phyloP scores from a whole-genome alignment of 2,329 filamentous ascomycete species.

The Aspergillus latus region DNA sequence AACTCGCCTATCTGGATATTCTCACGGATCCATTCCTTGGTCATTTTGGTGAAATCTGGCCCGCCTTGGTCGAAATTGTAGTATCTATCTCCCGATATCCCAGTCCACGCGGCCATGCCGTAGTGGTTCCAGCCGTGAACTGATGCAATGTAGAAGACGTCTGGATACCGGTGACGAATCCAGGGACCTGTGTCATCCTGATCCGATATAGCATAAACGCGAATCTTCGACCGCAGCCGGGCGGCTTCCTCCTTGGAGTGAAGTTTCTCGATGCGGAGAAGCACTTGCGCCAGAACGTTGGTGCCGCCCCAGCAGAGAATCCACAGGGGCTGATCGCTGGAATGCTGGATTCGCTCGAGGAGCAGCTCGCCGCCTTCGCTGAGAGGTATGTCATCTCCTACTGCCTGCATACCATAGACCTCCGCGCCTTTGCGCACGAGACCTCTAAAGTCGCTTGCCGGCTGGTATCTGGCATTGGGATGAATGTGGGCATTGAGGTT shows the following conservation, averaged over 20 bases:
- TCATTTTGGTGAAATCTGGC: slow-evolving; percentile 50
- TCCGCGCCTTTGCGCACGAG: slow-evolving; percentile 23
- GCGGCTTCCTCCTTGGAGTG: slow-evolving; percentile 31
- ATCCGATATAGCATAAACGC: slow-evolving; percentile 59
- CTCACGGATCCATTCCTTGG: slow-evolving; percentile 53
- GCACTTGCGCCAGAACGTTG: slow-evolving; percentile 53
- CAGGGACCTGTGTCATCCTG: slow-evolving; percentile 59
- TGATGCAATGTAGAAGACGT: slow-evolving; percentile 57
- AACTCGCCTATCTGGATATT: slow-evolving; percentile 55
- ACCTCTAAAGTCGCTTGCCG: slow-evolving; percentile 35
- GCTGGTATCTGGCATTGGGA: slow-evolving; percentile 44
- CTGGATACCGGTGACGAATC: slow-evolving; percentile 55
- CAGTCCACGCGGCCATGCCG: slow-evolving; percentile 54
- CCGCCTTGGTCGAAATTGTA: slow-evolving; percentile 51
- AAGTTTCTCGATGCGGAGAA: slow-evolving; percentile 36
- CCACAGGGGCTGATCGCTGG: slow-evolving; percentile 49
- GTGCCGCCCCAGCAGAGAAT: slow-evolving; percentile 56
- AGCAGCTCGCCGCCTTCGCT: slow-evolving; percentile 50
- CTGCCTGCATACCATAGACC: slow-evolving; percentile 38
- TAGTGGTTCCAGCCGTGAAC: slow-evolving; percentile 59
- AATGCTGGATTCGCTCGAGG: slow-evolving; percentile 37
- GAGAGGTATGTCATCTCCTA: slow-evolving; percentile 33
- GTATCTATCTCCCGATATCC: slow-evolving; percentile 52
- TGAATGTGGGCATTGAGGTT: slow-evolving; percentile 54
- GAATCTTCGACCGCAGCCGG: slow-evolving; percentile 35